A percentile compares a stretch with the other conserved stretches of the same genome.
Conservation (phyloP, 495 filamentous ascomycete genomes). For the Eremomyces bilateralis region DNA sequence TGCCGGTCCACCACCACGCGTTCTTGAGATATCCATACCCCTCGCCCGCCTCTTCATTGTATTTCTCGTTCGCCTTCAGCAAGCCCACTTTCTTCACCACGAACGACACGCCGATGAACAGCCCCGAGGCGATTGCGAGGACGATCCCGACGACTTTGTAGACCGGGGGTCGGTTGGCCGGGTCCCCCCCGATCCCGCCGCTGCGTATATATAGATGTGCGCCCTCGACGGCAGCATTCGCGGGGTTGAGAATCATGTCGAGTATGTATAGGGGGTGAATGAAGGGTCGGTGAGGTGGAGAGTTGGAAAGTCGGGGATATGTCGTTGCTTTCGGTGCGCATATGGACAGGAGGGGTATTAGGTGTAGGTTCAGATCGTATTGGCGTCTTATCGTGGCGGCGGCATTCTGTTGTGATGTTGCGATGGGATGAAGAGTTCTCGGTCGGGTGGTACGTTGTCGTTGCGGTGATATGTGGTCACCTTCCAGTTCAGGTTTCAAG, state of each 20-base stretch:
- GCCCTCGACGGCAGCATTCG: slow-evolving; percentile 19
- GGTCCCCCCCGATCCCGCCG: slow-evolving; percentile 9
- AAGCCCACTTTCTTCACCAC: slow-evolving; percentile 87
- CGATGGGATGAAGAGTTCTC: no score
- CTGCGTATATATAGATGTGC: slow-evolving; percentile 28
- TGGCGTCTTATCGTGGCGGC: no score
- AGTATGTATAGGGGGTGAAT: no score
- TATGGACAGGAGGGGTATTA: no score
- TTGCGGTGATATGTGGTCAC: no score
- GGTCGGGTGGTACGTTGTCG: no score
- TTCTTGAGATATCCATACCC: slow-evolving; percentile 98
- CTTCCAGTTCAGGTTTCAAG: no score
- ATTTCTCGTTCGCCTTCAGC: slow-evolving; percentile 84
- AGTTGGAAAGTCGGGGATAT: no score
- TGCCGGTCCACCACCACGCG: slow-evolving; percentile 82
- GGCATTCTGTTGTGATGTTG: no score
- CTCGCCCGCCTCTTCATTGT: slow-evolving; percentile 87
- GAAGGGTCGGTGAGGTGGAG: no score
- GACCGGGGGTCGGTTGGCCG: slow-evolving; percentile 25
- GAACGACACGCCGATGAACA: slow-evolving; percentile 91
- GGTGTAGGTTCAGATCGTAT: no score
- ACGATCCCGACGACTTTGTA: slow-evolving; percentile 82
- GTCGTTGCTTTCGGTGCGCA: no score
- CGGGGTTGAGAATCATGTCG: slow-evolving; percentile 25
- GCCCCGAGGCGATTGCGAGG: slow-evolving; percentile 67